Evolutionary conservation across 1,139 yeast genomes (phyloP), one percentile per base, ranked within the genome.

Genomic region (Suhomyces taliae): DNA sequence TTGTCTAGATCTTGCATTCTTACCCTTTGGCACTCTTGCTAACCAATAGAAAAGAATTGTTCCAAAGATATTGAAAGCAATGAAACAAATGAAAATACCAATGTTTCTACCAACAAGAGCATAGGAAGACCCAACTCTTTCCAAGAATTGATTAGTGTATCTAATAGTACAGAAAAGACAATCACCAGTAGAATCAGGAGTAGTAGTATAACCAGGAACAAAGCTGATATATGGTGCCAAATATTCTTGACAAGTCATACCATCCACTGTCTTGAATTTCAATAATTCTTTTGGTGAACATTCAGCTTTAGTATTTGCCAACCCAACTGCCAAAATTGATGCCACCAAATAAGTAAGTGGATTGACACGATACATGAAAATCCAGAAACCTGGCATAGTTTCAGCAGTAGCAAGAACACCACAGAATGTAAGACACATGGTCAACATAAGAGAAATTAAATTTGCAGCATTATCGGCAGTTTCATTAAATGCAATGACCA

Each of bases 31-130:
- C 48, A 87, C 95, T 71, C 96, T 82, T n/a, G 82, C 81, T 43
- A 85, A 65, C 84, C 88, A 88, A 69, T 87, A 88, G 47, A 87
- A 67, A 60, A 77, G 63, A 29, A 85, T 60, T 9, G 86, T 78
- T 27, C 70, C 72, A 36, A 64, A 48, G 42, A 80, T 68, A 61
- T 87, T 84, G 63, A 87, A 71, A 35, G 66, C 66, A 53, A 82
- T 80, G 61, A 64, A 68, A 3, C 62, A 58, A 49, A 47, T 33
- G 31, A 49, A 45, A 12, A 49, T 42, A 19, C 48, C 50, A 27
- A 42, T 37, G 39, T 51, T 41, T 14, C 54, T 41, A 14, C 51
- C 50, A 11, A 48, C 37, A 7, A 41, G 29, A 9, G 27, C 14
- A 39, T 49, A 51, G 6, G 44, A 27, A 8, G 50, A 39, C 7